A percentile compares a stretch with the other conserved stretches of the same genome.
phyloP scores from a whole-genome alignment of 805 yeast genomes.

The Candida maris region DNA sequence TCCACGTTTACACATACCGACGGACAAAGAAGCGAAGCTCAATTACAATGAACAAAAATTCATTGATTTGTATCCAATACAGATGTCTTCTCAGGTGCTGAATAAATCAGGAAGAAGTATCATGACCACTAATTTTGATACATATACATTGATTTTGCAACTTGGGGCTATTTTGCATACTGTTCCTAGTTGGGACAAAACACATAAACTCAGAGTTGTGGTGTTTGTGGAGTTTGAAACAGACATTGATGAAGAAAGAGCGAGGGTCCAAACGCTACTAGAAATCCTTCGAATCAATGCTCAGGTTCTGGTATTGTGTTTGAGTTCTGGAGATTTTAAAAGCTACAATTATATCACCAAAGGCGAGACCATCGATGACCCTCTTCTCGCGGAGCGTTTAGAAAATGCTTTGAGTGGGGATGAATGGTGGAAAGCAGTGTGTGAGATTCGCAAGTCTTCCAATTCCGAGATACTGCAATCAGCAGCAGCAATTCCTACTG shows the following conservation, averaged over 20 bases:
- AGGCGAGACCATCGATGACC: conserved; percentile 46
- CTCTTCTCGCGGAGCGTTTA: conserved; percentile 40
- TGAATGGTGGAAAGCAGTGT: conserved; percentile 82
- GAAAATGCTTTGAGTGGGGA: conserved; percentile 52
- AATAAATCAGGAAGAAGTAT: conserved; percentile 59
- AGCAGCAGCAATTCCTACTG: conserved; percentile 11
- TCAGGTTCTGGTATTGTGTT: conserved; percentile 66
- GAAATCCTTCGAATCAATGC: conserved; percentile 84
- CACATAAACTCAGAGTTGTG: conserved; percentile 72
- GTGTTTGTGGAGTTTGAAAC: conserved; percentile 78
- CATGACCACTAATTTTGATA: conserved; percentile 87
- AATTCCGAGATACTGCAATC: not conserved
- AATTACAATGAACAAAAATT: conserved; percentile 39
- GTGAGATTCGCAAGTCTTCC: conserved; percentile 45
- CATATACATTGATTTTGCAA: conserved; percentile 90
- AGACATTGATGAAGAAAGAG: conserved; percentile 69
- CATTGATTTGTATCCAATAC: conserved; percentile 94
- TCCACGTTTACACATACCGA: conserved; percentile 62
- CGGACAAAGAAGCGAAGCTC: conserved; percentile 30
- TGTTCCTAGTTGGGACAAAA: conserved; percentile 87
- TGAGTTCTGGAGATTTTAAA: conserved; percentile 51
- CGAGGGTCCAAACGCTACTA: conserved; percentile 59
- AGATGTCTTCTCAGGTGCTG: conserved; percentile 82
- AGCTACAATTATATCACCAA: conserved; percentile 74
- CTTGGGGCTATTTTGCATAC: conserved; percentile 90